A percentile compares a stretch with the other conserved stretches of the same genome.
phyloP scores from a whole-genome alignment of 2,329 filamentous ascomycete genomes.

The Fusarium sterilihyphosum region DNA sequence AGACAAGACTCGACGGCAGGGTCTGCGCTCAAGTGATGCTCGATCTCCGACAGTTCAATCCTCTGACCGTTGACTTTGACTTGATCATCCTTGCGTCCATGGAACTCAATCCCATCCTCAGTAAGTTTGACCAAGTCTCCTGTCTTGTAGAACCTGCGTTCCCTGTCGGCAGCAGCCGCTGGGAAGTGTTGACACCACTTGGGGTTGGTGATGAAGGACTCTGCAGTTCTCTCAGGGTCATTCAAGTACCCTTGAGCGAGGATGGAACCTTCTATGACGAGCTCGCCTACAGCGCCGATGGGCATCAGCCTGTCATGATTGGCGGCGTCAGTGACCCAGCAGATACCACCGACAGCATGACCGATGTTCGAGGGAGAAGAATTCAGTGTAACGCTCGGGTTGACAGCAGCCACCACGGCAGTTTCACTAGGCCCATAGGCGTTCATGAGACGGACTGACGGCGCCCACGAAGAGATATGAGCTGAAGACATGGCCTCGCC shows the following conservation, averaged over 20 bases:
- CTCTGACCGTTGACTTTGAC: constrained; percentile 49
- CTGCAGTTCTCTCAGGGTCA: constrained; percentile 44
- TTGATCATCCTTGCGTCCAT: constrained; percentile 47
- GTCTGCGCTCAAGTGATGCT: constrained; percentile 36
- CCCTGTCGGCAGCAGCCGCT: fast-evolving
- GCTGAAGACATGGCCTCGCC: constrained; percentile 38
- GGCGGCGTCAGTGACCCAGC: constrained; percentile 42
- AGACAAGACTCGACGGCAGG: constrained; percentile 18
- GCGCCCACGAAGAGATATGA: constrained; percentile 27
- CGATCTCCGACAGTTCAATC: constrained; percentile 46
- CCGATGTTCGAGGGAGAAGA: constrained; percentile 34
- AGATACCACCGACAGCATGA: constrained; percentile 14
- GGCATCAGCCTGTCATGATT: constrained; percentile 43
- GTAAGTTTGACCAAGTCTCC: constrained; percentile 39
- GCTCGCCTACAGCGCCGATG: constrained; percentile 46
- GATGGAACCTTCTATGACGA: constrained; percentile 49
- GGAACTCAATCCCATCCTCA: constrained; percentile 36
- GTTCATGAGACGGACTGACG: constrained; percentile 31
- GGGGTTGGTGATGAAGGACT: constrained; percentile 40
- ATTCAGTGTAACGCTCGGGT: background rate
- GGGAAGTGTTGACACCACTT: constrained; percentile 12
- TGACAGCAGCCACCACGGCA: constrained; percentile 28
- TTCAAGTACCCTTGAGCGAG: constrained; percentile 63
- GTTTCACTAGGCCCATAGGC: constrained; percentile 37
- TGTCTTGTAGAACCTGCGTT: constrained; percentile 34